Base-by-base conservation (phyloP, 345 rosid species). In the Turritis glabra region DNA sequence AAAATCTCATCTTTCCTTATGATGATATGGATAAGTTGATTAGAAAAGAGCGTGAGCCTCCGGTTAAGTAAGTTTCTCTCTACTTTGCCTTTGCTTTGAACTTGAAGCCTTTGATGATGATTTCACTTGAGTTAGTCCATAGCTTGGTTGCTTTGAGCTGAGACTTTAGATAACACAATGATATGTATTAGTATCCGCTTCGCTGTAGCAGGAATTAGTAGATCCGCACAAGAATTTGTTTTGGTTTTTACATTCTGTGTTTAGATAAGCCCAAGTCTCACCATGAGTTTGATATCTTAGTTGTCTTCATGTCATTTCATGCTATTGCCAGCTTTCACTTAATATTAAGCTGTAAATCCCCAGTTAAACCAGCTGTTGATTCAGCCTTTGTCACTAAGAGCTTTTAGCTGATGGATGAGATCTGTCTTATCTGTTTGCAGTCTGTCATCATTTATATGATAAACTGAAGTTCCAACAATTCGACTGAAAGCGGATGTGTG, bases 1-100 rank as follows among this genome's bases (percentile, higher is more conserved):
- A 91, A 50, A 94, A 88, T 79, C 84, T 95, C 81, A 80, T 95
- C 25, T 91, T 95, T 69, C 99, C 97, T 29, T 90, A 81, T 81
- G 99, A 95, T 91, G 89, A 90, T 71, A 87, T 95, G 79, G 92
- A 88, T 73, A 91, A 69, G 84, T 57, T 94, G 79, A 57, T 74
- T 25, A 73, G 95, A 77, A 87, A 86, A 77, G 97, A 90, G 5
- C 78, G 93, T 44, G 98, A 94, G 74, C 89, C 97, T 1, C 91
- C 91, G 5, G 92, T 90, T 26, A 94, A 91, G 97, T 94, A 81
- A 89, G 98, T 87, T 32, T 13, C 17, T 25, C 25, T 55, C 72
- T 27, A 11, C 19, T 14, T 8, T 23, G 8, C 1, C 7, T 47
- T 11, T 59, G 27, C 10, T 12, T 23, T 52, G 22, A 66, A n/a